Evolutionary conservation across 2,329 filamentous ascomycete genomes (phyloP).

Genomic region (Nemania abortiva): DNA sequence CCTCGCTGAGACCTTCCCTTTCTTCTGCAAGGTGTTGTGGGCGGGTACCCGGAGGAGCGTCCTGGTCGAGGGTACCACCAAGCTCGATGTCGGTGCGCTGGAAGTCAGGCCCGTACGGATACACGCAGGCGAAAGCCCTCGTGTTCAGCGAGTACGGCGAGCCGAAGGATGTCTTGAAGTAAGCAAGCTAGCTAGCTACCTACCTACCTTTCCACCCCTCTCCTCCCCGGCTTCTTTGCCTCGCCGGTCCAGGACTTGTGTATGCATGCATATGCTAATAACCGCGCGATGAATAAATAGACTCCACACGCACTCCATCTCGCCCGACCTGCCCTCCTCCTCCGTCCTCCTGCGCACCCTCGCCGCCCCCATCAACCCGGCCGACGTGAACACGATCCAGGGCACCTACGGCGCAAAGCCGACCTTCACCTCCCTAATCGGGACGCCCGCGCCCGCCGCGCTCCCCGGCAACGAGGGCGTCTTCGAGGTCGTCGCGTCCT

Average conservation of each 20-base stretch:
- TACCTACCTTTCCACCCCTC: background rate
- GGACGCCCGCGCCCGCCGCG: slow-evolving; percentile 80
- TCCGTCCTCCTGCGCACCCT: slow-evolving; percentile 86
- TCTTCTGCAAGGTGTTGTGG: slow-evolving; percentile 10
- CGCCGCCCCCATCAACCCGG: slow-evolving; percentile 92
- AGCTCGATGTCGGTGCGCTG: slow-evolving; percentile 52
- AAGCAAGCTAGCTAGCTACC: slow-evolving; percentile 47
- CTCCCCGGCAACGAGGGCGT: slow-evolving; percentile 92
- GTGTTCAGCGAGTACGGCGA: slow-evolving; percentile 81
- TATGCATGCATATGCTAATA: slow-evolving; percentile 13
- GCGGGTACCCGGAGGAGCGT: background rate
- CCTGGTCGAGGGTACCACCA: slow-evolving; percentile 10
- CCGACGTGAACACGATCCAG: slow-evolving; percentile 98
- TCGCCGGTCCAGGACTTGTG: background rate
- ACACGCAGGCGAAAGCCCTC: slow-evolving; percentile 86
- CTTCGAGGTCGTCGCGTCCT: slow-evolving; percentile 86
- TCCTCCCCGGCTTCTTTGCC: background rate
- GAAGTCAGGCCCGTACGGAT: slow-evolving; percentile 77
- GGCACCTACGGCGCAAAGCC: slow-evolving; percentile 93
- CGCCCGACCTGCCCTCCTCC: slow-evolving; percentile 73
- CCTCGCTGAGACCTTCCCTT: slow-evolving; percentile 28
- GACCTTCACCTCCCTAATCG: slow-evolving; percentile 78
- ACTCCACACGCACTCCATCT: slow-evolving; percentile 81
- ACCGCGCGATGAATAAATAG: slow-evolving; percentile 52
- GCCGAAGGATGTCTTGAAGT: slow-evolving; percentile 76